Evolutionary conservation across 129 eudicot genomes (phyloP), one percentile per base, ranked within the genome.

Genomic region (Scalesia atractyloides): DNA sequence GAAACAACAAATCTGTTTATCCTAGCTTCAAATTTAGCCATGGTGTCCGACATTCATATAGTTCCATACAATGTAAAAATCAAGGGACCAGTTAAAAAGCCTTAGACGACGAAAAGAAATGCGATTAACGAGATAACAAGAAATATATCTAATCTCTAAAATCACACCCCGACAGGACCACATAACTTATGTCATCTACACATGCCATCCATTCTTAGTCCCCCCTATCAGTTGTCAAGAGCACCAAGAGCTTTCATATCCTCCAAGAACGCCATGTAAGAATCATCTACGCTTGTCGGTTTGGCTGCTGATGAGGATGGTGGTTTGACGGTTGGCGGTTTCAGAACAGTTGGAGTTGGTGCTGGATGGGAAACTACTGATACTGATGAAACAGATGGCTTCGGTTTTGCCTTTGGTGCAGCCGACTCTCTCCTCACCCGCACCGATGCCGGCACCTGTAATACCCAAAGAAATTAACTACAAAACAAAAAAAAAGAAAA

Each of bases 161-260:
- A 19, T 22, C 16, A 46, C 58, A 46, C 58, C 50, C 70, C 59
- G 24, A 58, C 33, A 5, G 10, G 67, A 51, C 65, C 53, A 43
- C 53, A 49, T 9, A 44, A 12, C 34, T 24, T 15, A 51, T 17
- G 41, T 61, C 75, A 54, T 10, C 17, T 79, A 64, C 72, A 13
- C 36, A 57, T 14, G 36, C 16, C 20, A 48, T 73, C 16, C 20
- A 48, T 73, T 66, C 52, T 18, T 11, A 24, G n/a, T 20, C 63
- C 36, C 16, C 33, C 52, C 20, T 49, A 43, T 92, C 84, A 94
- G 74, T 86, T 51, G 59, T 94, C 98, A 11, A 90, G 97, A 41
- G 98, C 98, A 74, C 98, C 98, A 18, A 94, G 88, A n/a, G 87
- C 97, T 75, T 94, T 94, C 97, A 94, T 94, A 73, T 94, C 98